phyloP scores from a whole-genome alignment of 257 asterid genomes.

The Lycium ferocissimum region DNA sequence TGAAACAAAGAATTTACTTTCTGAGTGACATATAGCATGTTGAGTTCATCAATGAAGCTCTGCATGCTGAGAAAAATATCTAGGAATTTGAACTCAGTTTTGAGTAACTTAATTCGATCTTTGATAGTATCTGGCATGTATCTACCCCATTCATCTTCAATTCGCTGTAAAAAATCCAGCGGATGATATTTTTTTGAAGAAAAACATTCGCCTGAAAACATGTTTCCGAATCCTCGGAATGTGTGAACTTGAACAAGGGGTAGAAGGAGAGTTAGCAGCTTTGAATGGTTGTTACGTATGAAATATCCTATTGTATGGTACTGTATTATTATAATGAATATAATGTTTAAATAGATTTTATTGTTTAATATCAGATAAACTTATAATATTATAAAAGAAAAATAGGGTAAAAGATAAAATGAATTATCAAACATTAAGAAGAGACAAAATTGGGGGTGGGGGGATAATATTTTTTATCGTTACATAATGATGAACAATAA shows the following conservation, averaged over 20 bases:
- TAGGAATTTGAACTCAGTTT: slow-evolving; percentile 10
- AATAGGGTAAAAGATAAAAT: not conserved
- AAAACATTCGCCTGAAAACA: not conserved
- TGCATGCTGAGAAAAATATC: not conserved
- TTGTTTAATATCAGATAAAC: not conserved
- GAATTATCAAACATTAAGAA: not conserved
- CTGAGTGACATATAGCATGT: not conserved
- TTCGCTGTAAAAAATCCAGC: not conserved
- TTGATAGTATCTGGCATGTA: not conserved
- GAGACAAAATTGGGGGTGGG: too few relatives aligned
- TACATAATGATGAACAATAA: too few relatives aligned
- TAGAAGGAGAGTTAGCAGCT: not conserved
- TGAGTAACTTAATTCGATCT: not conserved
- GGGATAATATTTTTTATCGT: too few relatives aligned
- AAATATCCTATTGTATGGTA: not conserved
- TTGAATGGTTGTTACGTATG: not conserved
- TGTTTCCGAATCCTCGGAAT: not conserved
- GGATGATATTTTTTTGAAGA: not conserved
- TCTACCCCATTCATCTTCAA: not conserved
- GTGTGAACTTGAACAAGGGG: not conserved
- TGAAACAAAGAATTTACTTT: not conserved
- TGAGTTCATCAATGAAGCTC: not conserved
- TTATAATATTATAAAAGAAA: too few relatives aligned
- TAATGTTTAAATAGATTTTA: not conserved
- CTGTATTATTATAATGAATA: not conserved